Evolutionary conservation across 2,329 filamentous ascomycete genomes (phyloP).

Genomic region (Trichoderma harzianum): DNA sequence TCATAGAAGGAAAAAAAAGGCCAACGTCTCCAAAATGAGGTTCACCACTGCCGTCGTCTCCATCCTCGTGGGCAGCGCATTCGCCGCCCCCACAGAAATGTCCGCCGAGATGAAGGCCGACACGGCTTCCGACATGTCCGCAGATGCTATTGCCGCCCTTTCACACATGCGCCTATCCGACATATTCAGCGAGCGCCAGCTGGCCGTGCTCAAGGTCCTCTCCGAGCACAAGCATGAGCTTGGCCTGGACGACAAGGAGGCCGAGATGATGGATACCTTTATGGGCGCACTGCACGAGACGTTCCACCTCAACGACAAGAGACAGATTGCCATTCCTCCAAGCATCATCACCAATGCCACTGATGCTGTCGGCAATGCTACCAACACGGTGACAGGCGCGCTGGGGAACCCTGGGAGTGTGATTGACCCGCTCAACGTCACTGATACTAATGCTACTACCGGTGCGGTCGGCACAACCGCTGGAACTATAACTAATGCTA

Average conservation of each 20-base stretch:
- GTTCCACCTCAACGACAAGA: not conserved
- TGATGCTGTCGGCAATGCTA: not conserved
- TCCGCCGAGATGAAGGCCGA: not conserved
- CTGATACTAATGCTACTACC: not conserved
- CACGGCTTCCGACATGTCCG: not conserved
- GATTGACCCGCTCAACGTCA: not conserved
- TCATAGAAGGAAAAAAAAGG: not conserved
- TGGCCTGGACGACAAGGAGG: not conserved
- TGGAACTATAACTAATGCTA: not conserved
- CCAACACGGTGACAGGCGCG: not conserved
- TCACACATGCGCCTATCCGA: not conserved
- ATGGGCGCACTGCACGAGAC: not conserved
- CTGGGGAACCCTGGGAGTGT: not conserved
- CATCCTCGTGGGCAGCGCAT: not conserved
- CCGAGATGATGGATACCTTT: not conserved
- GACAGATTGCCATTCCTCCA: not conserved
- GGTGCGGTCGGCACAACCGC: not conserved
- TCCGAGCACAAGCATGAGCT: conserved; percentile 4
- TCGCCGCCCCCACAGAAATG: conserved; percentile 1
- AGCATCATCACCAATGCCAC: too few species aligned
- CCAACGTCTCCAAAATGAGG: not conserved
- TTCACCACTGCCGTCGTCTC: not conserved
- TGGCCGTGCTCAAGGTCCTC: conserved; percentile 5
- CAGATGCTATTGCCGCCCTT: not conserved
- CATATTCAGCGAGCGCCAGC: conserved; percentile 4